Evolutionary conservation across 306 rosid genomes (phyloP).

Genomic region (Inga laurina): DNA sequence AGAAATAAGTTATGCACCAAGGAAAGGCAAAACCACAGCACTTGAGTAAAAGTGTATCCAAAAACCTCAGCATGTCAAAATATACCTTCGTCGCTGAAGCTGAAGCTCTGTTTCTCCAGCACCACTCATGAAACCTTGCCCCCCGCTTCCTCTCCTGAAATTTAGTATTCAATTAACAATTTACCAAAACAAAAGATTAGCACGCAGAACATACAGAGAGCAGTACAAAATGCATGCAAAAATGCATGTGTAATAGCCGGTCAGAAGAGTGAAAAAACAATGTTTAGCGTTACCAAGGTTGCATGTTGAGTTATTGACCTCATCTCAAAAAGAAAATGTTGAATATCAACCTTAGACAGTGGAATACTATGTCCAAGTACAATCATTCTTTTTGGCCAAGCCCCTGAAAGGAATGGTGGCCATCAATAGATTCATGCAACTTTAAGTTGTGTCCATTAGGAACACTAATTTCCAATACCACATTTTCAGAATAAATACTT

Average conservation of each 20-base stretch:
- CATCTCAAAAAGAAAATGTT: background rate
- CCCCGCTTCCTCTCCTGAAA: slow-evolving; percentile 95
- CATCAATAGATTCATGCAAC: slow-evolving; percentile 7
- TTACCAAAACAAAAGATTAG: slow-evolving; percentile 25
- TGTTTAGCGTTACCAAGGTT: background rate
- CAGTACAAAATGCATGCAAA: background rate
- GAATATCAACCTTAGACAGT: background rate
- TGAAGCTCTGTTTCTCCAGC: slow-evolving; percentile 99
- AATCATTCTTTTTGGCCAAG: background rate
- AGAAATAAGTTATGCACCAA: slow-evolving; percentile 9
- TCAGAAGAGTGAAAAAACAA: slow-evolving; percentile 10
- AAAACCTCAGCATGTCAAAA: slow-evolving; percentile 27
- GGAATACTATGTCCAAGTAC: background rate
- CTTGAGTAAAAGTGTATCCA: slow-evolving; percentile 18
- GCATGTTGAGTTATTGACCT: background rate
- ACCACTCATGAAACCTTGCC: slow-evolving; percentile 92
- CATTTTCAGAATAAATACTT: slow-evolving; percentile 1
- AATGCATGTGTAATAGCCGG: background rate
- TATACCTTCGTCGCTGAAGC: slow-evolving; percentile 90
- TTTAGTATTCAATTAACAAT: slow-evolving; percentile 25
- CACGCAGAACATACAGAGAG: background rate
- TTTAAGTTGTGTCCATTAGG: background rate
- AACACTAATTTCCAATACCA: background rate
- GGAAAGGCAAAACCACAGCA: slow-evolving; percentile 24
- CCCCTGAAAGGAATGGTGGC: background rate